Base-by-base conservation (phyloP, 192 early-diverging fungal genomes). In the Backusella tarrabulga region DNA sequence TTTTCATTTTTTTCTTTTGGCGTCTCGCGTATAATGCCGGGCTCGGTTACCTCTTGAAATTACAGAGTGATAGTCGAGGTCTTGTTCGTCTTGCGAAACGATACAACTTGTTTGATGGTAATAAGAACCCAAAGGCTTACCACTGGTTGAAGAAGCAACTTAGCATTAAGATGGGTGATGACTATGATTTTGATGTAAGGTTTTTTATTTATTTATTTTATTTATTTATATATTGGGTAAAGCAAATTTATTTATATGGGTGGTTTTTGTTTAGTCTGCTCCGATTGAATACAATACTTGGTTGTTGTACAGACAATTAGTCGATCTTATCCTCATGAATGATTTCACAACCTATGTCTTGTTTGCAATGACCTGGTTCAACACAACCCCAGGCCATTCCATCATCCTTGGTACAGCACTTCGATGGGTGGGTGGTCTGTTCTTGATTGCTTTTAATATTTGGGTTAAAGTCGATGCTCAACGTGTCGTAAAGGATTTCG, bases 401-500 rank as follows among this genome's bases (percentile, higher is more conserved):
- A 88, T 88, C 70, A 77, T 90, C 19, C 82, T 92, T 77, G 86
- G 87, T 74, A 87, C 95, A 66, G 73, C 90, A n/a, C 60, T 96
- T 73, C 89, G 97, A 32, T 92, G 93, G 81, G 76, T 89, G 26
- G 96, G 91, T 34, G 96, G 96, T 12, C 72, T 93, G 2, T 85
- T 95, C 32, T 84, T 99, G 67, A 85, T 97, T 7, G 85, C 89
- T 32, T 97, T 99, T 82, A 98, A 97, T 76, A 90, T 97, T 73
- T 97, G 97, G 94, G 97, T 99, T 76, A 96, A 97, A 81, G 79
- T 94, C 63, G 97, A 99, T 81, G 96, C 96, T 34, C 95, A 96
- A 68, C 93, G 96, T 9, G 96, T 96, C 8, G 93, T 99, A 71
- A 97, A 95, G 83, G 97, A 98, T 84, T 99, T 94, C 87, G 96